Conservation (phyloP, 495 filamentous ascomycete species). For the Oidiodendron maius region DNA sequence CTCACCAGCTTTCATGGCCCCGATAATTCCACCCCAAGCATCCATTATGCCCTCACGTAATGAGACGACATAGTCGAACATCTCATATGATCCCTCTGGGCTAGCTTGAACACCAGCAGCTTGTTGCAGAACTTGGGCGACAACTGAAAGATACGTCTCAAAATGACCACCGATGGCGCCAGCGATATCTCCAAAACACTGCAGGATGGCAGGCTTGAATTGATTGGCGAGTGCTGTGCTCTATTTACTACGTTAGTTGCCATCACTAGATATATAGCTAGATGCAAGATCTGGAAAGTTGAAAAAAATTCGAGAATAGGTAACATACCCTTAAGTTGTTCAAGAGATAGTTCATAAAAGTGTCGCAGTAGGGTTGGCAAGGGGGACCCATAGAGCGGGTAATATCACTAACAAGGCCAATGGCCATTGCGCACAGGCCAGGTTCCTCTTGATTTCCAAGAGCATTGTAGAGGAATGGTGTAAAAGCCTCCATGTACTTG, state of each 20-base stretch:
- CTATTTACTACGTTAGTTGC: slow-evolving; percentile 23
- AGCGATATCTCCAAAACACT: slow-evolving; percentile 97
- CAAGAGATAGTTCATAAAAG: slow-evolving; percentile 94
- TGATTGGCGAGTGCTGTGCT: slow-evolving; percentile 78
- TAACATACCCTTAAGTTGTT: slow-evolving; percentile 76
- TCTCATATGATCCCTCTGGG: slow-evolving; percentile 72
- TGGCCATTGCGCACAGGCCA: slow-evolving; percentile 90
- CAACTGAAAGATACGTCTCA: slow-evolving; percentile 84
- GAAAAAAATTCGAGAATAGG: not conserved
- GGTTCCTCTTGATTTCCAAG: slow-evolving; percentile 94
- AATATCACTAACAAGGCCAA: slow-evolving; percentile 94
- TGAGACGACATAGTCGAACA: slow-evolving; percentile 92
- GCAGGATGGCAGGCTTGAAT: slow-evolving; percentile 95
- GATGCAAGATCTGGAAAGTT: not conserved
- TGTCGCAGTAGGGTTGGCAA: slow-evolving; percentile 89
- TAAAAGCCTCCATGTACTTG: slow-evolving; percentile 95
- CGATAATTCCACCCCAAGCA: slow-evolving; percentile 93
- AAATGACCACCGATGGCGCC: slow-evolving; percentile 91
- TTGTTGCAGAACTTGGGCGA: slow-evolving; percentile 89
- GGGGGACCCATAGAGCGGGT: slow-evolving; percentile 83
- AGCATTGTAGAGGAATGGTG: slow-evolving; percentile 85
- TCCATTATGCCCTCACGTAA: slow-evolving; percentile 97
- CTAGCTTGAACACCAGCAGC: slow-evolving; percentile 70
- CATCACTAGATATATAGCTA: not conserved
- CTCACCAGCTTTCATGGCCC: slow-evolving; percentile 77